Evolutionary conservation across 441 rosid genomes (phyloP).

Genomic region (Viola pubescens): DNA sequence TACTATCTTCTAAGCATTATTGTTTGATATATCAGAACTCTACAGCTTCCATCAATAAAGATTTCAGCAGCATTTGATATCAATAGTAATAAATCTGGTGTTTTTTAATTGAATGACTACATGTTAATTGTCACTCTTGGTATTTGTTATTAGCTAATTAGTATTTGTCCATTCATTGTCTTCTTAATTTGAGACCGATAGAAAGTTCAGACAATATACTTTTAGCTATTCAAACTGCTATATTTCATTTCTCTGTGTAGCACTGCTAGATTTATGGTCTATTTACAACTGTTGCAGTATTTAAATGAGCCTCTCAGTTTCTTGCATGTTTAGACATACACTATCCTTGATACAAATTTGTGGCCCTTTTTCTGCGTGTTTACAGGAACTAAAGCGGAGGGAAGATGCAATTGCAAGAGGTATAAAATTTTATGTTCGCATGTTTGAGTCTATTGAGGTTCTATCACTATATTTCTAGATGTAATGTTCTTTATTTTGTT

Average conservation of each 20-base stretch:
- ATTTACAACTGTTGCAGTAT: background rate
- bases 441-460: conserved; percentile 6
- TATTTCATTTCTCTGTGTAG: background rate
- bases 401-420: conserved; percentile 84
- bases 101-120: background rate
- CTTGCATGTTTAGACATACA: conserved; percentile 6
- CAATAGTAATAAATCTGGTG: background rate
- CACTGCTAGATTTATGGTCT: background rate
- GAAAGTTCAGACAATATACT: background rate
- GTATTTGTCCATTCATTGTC: background rate
- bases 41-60: background rate
- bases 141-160: background rate
- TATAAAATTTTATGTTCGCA: conserved; percentile 17
- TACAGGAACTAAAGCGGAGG: conserved; percentile 73
- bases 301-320: background rate
- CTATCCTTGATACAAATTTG: conserved; percentile 5
- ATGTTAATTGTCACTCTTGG: background rate
- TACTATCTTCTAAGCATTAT: background rate
- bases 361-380: conserved; percentile 16
- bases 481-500: conserved; percentile 17
- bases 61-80: background rate
- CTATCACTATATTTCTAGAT: conserved; percentile 3
- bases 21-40: background rate
- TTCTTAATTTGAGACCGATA: background rate
- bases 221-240: background rate